These are phyloP conservation scores for Artemisia tridentata DNA, from an alignment of 129 eudicot species.

Conservation along the genomic window DNA sequence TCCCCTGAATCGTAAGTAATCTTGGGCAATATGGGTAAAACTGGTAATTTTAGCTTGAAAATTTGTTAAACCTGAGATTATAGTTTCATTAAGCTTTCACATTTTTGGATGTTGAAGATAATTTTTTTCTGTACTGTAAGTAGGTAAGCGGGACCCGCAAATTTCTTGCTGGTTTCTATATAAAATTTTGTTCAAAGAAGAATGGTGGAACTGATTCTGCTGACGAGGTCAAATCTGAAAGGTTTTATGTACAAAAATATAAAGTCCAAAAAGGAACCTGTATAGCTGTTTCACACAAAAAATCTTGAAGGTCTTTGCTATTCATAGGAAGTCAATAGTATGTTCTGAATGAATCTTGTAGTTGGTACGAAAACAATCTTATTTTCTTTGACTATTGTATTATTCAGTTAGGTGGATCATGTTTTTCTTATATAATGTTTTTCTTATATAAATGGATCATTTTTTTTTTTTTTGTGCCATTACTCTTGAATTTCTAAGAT, in stretches of 20 bases:
- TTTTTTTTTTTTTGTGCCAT: background rate
- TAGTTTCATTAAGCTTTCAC: background rate
- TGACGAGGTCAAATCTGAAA: background rate
- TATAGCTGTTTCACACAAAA: slow-evolving; percentile 2
- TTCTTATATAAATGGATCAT: no score
- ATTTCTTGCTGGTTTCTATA: slow-evolving; percentile 15
- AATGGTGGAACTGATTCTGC: background rate
- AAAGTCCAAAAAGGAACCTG: background rate
- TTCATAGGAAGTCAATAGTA: slow-evolving; percentile 17
- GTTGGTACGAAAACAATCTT: background rate
- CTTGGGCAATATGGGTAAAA: no score
- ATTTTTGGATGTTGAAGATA: slow-evolving; percentile 14
- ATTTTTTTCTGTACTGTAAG: slow-evolving; percentile 12
- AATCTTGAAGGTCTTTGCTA: slow-evolving; percentile 20
- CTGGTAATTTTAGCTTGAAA: slow-evolving; percentile 5
- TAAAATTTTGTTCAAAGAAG: background rate
- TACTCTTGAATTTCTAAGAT: background rate
- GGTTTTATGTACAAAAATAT: background rate
- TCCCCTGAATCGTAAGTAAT: no score
- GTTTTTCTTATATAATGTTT: background rate
- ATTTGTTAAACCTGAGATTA: background rate
- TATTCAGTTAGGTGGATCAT: background rate
- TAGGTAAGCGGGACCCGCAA: slow-evolving; percentile 21
- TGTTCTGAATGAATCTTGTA: slow-evolving; percentile 10
- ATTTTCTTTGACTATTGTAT: slow-evolving; percentile 12